Conservation (phyloP, 2,329 filamentous ascomycete genomes). For the Monosporascus sp. region DNA sequence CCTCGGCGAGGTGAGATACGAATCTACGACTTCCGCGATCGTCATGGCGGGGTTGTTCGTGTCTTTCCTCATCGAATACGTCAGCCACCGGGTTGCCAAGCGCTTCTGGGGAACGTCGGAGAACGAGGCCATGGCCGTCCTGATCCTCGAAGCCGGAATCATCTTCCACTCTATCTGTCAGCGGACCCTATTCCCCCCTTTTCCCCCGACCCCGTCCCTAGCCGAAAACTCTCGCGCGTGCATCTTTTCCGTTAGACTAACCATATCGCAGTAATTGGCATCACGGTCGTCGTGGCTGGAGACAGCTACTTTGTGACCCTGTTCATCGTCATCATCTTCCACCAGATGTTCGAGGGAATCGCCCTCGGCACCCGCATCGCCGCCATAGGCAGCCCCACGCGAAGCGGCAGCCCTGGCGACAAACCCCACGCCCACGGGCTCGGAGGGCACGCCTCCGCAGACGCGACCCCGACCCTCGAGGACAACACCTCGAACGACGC, state of each 20-base stretch:
- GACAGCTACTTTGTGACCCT: conserved; percentile 52
- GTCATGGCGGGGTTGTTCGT: conserved; percentile 70
- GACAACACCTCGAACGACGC: background rate
- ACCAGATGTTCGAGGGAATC: conserved; percentile 74
- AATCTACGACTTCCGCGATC: conserved; percentile 64
- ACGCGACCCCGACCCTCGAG: background rate
- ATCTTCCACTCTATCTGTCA: conserved; percentile 68
- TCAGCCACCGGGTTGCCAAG: conserved; percentile 53
- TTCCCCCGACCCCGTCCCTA: no score
- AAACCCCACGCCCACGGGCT: background rate
- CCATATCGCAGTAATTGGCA: conserved; percentile 47
- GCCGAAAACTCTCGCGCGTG: no score
- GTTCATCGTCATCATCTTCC: conserved; percentile 68
- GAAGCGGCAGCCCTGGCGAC: background rate
- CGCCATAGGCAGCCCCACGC: conserved; percentile 37
- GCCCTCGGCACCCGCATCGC: conserved; percentile 69
- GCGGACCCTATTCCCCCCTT: conserved; percentile 20
- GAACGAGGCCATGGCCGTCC: conserved; percentile 47
- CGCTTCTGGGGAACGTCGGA: conserved; percentile 15
- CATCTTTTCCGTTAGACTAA: conserved; percentile 4
- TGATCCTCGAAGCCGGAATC: conserved; percentile 67
- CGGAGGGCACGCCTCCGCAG: background rate
- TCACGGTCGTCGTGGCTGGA: conserved; percentile 57
- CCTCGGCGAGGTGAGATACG: conserved; percentile 60
- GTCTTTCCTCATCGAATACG: conserved; percentile 66